phyloP scores from a whole-genome alignment of 2,329 filamentous ascomycete species.

The Akanthomyces uredinophilus region DNA sequence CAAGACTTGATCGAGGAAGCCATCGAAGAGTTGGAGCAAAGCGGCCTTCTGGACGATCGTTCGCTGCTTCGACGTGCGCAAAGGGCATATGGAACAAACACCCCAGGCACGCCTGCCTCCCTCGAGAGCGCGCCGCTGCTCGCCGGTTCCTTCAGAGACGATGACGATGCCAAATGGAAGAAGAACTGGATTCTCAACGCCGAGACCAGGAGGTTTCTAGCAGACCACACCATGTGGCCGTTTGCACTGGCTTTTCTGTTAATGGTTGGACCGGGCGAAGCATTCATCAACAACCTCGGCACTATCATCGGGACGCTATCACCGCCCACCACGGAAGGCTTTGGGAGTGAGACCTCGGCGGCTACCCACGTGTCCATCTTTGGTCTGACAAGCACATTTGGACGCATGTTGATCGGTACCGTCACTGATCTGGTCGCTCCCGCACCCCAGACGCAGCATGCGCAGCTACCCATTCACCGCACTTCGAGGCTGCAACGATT shows the following conservation, averaged over 20 bases:
- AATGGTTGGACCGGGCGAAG: slow-evolving; percentile 90
- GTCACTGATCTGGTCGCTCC: slow-evolving; percentile 82
- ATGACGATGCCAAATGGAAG: slow-evolving; percentile 56
- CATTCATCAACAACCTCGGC: slow-evolving; percentile 95
- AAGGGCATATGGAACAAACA: slow-evolving; percentile 57
- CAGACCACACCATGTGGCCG: slow-evolving; percentile 92
- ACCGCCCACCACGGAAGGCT: slow-evolving; percentile 44
- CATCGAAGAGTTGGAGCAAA: slow-evolving; percentile 84
- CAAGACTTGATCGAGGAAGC: slow-evolving; percentile 84
- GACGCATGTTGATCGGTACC: slow-evolving; percentile 82
- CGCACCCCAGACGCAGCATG: slow-evolving; percentile 54
- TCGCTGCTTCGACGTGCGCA: slow-evolving; percentile 59
- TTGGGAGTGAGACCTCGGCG: slow-evolving; percentile 50
- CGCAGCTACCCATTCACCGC: slow-evolving; percentile 37
- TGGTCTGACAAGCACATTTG: slow-evolving; percentile 82
- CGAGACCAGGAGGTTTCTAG: slow-evolving; percentile 79
- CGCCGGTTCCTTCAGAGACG: slow-evolving; percentile 33
- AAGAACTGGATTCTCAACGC: slow-evolving; percentile 90
- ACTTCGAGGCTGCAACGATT: slow-evolving; percentile 35
- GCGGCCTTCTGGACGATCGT: slow-evolving; percentile 72
- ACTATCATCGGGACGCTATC: slow-evolving; percentile 87
- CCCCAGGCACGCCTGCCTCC: slow-evolving; percentile 33
- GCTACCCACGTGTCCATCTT: slow-evolving; percentile 92
- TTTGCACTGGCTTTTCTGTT: slow-evolving; percentile 88
- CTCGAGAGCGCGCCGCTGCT: slow-evolving; percentile 39